Evolutionary conservation across 208 protist genomes (phyloP).

Genomic region (Angomonas deanei): DNA sequence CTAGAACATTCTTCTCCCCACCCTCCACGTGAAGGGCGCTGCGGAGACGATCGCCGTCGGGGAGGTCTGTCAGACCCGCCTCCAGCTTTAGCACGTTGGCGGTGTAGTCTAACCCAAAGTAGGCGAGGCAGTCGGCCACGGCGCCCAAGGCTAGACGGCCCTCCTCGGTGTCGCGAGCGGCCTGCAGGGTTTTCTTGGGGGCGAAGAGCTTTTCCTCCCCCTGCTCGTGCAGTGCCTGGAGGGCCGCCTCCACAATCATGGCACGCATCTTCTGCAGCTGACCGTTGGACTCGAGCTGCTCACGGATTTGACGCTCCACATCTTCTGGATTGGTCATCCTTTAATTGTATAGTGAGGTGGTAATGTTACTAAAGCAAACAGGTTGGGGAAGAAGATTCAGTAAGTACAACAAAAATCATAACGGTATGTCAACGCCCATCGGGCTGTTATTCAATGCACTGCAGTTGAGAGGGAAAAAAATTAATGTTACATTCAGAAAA

Average conservation of each 20-base stretch:
- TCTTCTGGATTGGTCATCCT: slow-evolving; percentile 17
- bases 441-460: too few species aligned
- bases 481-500: too few species aligned
- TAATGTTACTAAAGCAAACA: neutral
- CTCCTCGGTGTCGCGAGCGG: slow-evolving; percentile 26
- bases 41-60: neutral
- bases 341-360: neutral
- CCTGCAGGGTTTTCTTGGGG: slow-evolving; percentile 27
- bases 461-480: too few species aligned
- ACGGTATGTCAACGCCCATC: too few species aligned
- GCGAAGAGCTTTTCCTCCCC: slow-evolving; percentile 30
- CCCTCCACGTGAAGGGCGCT: slow-evolving; percentile 1
- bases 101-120: slow-evolving; percentile 77
- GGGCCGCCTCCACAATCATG: slow-evolving; percentile 82
- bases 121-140: slow-evolving; percentile 59
- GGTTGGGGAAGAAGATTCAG: neutral
- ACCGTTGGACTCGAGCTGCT: slow-evolving; percentile 64
- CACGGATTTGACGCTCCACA: slow-evolving; percentile 64
- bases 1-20: neutral
- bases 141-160: slow-evolving; percentile 44
- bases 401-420: too few species aligned
- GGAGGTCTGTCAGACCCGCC: slow-evolving; percentile 29
- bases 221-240: slow-evolving; percentile 26
- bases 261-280: slow-evolving; percentile 82
- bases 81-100: slow-evolving; percentile 70